These are phyloP conservation scores for Peronospora farinosa DNA, from an alignment of 352 stramenopile species.

Conservation along the genomic window DNA sequence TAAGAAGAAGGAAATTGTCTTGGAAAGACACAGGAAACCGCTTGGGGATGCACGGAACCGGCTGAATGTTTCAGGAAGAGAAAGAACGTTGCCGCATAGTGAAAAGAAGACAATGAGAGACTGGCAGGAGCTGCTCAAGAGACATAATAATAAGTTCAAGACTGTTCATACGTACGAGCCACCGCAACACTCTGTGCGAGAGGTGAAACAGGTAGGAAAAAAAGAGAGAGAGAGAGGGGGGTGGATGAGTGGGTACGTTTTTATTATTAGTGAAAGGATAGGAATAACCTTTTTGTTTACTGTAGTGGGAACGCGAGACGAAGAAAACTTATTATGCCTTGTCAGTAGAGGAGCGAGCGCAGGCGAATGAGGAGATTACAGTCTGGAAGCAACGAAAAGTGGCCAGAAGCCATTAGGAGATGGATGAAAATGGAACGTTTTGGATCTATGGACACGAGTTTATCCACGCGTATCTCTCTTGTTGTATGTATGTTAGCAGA, in stretches of 20 bases:
- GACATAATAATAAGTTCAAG: conserved; percentile 82
- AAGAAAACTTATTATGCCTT: conserved; percentile 69
- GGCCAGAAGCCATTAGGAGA: conserved; percentile 12
- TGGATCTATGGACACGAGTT: not conserved
- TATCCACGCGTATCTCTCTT: not conserved
- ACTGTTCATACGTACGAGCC: conserved; percentile 65
- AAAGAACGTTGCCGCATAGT: not conserved
- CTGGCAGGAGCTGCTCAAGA: conserved; percentile 48
- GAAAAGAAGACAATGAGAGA: conserved; percentile 39
- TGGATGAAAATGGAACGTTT: conserved; percentile 2
- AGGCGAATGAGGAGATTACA: conserved; percentile 65
- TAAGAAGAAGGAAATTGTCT: not conserved
- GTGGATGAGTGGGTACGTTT: too few relatives aligned
- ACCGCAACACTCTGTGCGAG: conserved; percentile 65
- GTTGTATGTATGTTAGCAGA: conserved; percentile 87
- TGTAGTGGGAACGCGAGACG: conserved; percentile 64
- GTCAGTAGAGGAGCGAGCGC: conserved; percentile 45
- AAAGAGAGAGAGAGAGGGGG: not conserved
- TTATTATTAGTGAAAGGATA: not conserved
- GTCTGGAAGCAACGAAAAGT: conserved; percentile 33
- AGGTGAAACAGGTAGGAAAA: conserved; percentile 56
- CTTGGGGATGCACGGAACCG: conserved; percentile 20
- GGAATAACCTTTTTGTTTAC: not conserved
- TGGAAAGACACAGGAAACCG: conserved; percentile 8
- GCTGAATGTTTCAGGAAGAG: not conserved